Base-by-base conservation (phyloP, 139 green algal species). In the Tetradesmus obliquus region DNA sequence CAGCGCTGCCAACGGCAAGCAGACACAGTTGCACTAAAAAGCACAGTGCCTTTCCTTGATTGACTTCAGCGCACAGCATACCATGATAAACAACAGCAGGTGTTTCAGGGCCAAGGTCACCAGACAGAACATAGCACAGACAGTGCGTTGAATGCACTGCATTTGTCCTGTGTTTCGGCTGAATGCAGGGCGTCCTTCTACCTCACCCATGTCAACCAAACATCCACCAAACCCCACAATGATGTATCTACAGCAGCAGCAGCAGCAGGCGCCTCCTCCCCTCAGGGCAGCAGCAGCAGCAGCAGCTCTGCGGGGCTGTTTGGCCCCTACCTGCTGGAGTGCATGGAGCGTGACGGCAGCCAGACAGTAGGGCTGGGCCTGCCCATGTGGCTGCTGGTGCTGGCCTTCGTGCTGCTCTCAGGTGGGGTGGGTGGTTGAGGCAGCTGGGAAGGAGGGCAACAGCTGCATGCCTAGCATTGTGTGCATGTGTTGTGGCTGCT, bases 381-480 rank as follows among this genome's bases (percentile, higher is more conserved):
- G 87, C 71, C 54, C 51, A 91, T 91, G 87, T 83, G 72, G 71
- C 0, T 84, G 2, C 74, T 85, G 24, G 12, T 91, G 15, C 66
- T 76, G 6, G 19, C 9, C 22, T 91, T 91, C 60, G 87, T 91
- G 74, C 74, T 91, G 87, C 74, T 91, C 1, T 91, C 87, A 85
- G 72, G 71, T 74, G 58, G 22, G 72, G 22, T 2, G 5, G 6
- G 55, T 17, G 19, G 15, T 20, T 20, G n/a, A n/a, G 57, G 7
- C 57, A 66, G 57, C 57, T 7, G 7, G 57, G 57, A 66, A 66
- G 57, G 57, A n/a, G n/a, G n/a, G n/a, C n/a, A n/a, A n/a, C n/a
- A n/a, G n/a, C n/a, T n/a, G n/a, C n/a, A n/a, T n/a, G n/a, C n/a
- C n/a, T n/a, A n/a, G n/a, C n/a, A n/a, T n/a, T n/a, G n/a, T n/a